These are phyloP conservation scores for Spiraea crenata DNA, from an alignment of 331 rosid genomes.

Conservation along the genomic window DNA sequence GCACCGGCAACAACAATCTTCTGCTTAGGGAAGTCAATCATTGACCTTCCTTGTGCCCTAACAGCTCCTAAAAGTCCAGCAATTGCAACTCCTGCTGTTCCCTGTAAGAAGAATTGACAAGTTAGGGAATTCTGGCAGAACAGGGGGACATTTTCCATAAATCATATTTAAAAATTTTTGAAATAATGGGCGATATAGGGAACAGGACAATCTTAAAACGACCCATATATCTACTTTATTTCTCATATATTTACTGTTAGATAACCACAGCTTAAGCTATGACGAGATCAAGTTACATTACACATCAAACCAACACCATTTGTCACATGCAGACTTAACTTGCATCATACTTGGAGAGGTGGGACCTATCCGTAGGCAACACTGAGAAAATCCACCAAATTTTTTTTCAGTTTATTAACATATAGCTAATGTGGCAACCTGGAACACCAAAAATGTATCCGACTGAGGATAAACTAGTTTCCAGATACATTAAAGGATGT, in stretches of 20 bases:
- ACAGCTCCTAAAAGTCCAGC: constrained; percentile 99
- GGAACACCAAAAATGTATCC: no score
- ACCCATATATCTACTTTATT: background rate
- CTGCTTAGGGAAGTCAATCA: constrained; percentile 97
- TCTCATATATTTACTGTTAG: background rate
- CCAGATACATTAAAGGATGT: no score
- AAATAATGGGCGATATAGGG: background rate
- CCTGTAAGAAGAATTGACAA: constrained; percentile 46
- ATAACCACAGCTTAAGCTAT: background rate
- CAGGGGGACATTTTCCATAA: background rate
- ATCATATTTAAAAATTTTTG: background rate
- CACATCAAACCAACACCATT: background rate
- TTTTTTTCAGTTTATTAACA: no score
- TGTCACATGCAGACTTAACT: background rate
- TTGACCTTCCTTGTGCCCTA: constrained; percentile 97
- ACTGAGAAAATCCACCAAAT: no score
- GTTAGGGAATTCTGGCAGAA: constrained; percentile 5
- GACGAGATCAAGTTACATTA: background rate
- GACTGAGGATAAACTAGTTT: no score
- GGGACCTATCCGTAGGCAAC: background rate
- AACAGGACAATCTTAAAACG: background rate
- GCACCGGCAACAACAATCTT: constrained; percentile 99
- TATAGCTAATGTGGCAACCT: no score
- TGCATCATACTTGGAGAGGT: background rate
- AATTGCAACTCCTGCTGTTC: constrained; percentile 98